Base-by-base conservation (phyloP, 768 basidiomycete species). In the Termitomyces sp. region DNA sequence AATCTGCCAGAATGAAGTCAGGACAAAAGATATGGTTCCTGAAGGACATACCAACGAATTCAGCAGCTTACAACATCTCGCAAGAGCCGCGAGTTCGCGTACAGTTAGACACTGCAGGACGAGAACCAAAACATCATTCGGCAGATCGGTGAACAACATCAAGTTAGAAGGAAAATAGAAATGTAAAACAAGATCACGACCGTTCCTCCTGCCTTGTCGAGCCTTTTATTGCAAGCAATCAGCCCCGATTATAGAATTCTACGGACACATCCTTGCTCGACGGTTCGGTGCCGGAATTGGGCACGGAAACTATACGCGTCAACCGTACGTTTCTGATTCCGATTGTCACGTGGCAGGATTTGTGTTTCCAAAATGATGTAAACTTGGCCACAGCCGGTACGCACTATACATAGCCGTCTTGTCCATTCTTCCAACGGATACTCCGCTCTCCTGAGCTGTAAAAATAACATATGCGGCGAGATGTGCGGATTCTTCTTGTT, bases 401-500 rank as follows among this genome's bases (percentile, higher is more conserved):
- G 30, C 30, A 30, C 8, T 33, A 33, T 33, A 33, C 31, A 33
- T 33, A 33, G 31, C 31, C 31, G 31, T 33, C 31, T 33, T 10
- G 31, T 33, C 31, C 47, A 56, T 38, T 53, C 42, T 43, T 52
- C 28, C 56, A 23, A 41, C 28, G 28, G 50, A 49, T 50, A 46
- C 54, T 50, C 53, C 44, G 52, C 53, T 45, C 57, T 42, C 44
- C 45, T 37, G 42, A 60, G 55, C 57, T 56, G 40, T 47, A 54
- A 19, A 47, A 51, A 52, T 50, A 57, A 69, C 66, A 57, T 55
- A 94, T 94, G 90, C 80, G 93, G 68, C 81, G 92, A 71, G 94
- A 97, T 85, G 92, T 96, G 50, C 84, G 94, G 63, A 94, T 96
- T 67, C 81, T 95, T 58, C 84, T 97, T 66, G 92, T 95, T 61